Percentiles rank a stretch among this genome's conserved stretches.
phyloP scores from a whole-genome alignment of 2,329 filamentous ascomycete species.

The Trichoderma brevicompactum region DNA sequence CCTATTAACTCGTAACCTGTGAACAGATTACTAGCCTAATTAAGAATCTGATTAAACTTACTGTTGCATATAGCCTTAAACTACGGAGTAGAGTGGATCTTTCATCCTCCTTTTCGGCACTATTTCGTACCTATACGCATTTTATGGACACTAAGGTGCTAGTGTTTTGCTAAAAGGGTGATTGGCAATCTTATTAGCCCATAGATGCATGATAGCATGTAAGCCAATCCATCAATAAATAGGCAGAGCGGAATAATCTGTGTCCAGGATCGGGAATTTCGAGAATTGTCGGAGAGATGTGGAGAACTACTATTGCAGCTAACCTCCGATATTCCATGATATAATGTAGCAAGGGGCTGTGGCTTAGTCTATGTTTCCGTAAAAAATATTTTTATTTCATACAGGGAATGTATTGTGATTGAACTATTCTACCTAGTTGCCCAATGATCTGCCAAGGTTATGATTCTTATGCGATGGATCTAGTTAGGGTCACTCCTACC shows the following conservation, averaged over 20 bases:
- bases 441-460: not conserved
- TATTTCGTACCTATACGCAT: not conserved
- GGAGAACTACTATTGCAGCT: not conserved
- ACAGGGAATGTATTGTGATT: too few species aligned
- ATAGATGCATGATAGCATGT: not conserved
- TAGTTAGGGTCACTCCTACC: not conserved
- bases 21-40: not conserved
- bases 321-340: not conserved
- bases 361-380: not conserved
- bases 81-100: constrained; percentile 5
- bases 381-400: too few species aligned
- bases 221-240: constrained; percentile 1
- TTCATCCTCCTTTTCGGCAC: not conserved
- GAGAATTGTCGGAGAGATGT: not conserved
- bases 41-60: constrained; percentile 24
- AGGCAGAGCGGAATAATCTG: not conserved
- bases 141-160: not conserved
- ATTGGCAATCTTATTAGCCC: constrained; percentile 3
- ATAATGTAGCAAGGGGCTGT: constrained; percentile 1
- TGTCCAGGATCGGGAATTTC: not conserved
- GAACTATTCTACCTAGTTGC: not conserved
- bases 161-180: not conserved
- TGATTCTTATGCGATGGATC: not conserved
- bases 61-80: constrained; percentile 9
- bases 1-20: not conserved